Percentiles rank a stretch among this genome's conserved stretches.
Evolutionary conservation across 192 early-diverging fungal species (phyloP).

Genomic region (Backusella tarrabulga): DNA sequence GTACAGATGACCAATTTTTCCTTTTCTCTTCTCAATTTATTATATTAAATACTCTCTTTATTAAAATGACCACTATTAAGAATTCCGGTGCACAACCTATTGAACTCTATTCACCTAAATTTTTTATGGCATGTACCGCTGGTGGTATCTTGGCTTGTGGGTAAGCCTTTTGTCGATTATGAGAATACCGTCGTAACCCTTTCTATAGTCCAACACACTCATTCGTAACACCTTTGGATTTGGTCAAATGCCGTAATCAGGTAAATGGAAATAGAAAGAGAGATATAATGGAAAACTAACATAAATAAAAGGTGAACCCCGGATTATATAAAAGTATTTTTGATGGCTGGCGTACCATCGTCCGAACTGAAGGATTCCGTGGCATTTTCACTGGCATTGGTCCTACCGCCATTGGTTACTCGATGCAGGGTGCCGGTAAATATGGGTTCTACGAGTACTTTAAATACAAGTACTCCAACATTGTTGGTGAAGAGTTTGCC

Average conservation of each 20-base stretch:
- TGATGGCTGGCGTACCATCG: conserved; percentile 39
- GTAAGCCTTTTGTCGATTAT: background rate
- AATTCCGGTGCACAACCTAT: conserved; percentile 16
- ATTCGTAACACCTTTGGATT: conserved; percentile 42
- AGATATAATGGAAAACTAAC: background rate
- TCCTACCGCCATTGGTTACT: conserved; percentile 84
- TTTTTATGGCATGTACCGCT: conserved; percentile 36
- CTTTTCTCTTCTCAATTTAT: background rate
- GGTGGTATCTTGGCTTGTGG: conserved; percentile 45
- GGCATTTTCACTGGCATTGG: conserved; percentile 76
- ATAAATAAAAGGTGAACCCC: background rate
- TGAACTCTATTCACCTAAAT: conserved; percentile 36
- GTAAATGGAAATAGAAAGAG: conserved; percentile 19
- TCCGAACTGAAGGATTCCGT: conserved; percentile 57
- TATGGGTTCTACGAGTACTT: conserved; percentile 91
- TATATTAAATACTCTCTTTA: background rate
- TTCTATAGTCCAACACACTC: conserved; percentile 31
- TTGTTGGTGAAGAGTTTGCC: conserved; percentile 68
- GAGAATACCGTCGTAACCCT: background rate
- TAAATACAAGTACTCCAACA: conserved; percentile 69
- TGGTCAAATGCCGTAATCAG: conserved; percentile 45
- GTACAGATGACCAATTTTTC: background rate
- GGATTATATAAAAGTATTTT: conserved; percentile 38
- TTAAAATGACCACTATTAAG: background rate
- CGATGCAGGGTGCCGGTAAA: conserved; percentile 82